Percentiles rank a stretch among this genome's conserved stretches.
phyloP scores from a whole-genome alignment of 768 basidiomycete genomes.

The Lepiota venenata region DNA sequence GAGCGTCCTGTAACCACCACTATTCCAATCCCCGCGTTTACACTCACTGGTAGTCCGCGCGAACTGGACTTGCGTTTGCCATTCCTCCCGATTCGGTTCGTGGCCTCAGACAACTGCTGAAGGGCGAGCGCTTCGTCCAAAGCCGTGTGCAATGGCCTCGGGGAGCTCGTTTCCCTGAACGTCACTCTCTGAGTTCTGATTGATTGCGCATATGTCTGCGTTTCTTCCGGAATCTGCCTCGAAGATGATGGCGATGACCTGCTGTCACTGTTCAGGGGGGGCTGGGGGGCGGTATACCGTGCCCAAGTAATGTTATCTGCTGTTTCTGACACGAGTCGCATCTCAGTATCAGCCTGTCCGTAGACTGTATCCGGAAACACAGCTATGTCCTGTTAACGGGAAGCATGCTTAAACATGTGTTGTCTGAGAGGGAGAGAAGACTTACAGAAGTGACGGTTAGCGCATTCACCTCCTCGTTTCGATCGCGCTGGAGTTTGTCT shows the following conservation, averaged over 20 bases:
- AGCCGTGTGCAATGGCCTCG: conserved; percentile 57
- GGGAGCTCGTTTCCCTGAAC: conserved; percentile 56
- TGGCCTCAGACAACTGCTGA: neutral
- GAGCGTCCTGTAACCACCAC: conserved; percentile 75
- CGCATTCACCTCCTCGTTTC: conserved; percentile 32
- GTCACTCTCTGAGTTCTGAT: conserved; percentile 48
- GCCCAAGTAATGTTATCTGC: conserved; percentile 81
- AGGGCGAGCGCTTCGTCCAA: conserved; percentile 39
- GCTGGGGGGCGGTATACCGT: conserved; percentile 41
- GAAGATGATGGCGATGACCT: neutral
- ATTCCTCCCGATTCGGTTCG: neutral
- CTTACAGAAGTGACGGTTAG: conserved; percentile 49
- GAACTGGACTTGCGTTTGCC: neutral
- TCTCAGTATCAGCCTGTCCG: conserved; percentile 58
- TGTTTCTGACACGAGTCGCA: conserved; percentile 72
- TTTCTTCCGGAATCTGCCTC: neutral
- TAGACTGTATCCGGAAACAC: conserved; percentile 71
- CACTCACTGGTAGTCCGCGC: neutral
- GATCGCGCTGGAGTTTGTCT: conserved; percentile 17
- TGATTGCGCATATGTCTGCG: neutral
- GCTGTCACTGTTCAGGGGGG: neutral
- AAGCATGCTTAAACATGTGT: neutral
- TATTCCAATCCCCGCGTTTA: conserved; percentile 21
- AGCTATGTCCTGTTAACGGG: conserved; percentile 24
- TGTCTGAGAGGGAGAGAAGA: conserved; percentile 5